Evolutionary conservation across 1,284 basidiomycete species (phyloP), one percentile per base, ranked within the genome.

Genomic region (Waitea zeae): DNA sequence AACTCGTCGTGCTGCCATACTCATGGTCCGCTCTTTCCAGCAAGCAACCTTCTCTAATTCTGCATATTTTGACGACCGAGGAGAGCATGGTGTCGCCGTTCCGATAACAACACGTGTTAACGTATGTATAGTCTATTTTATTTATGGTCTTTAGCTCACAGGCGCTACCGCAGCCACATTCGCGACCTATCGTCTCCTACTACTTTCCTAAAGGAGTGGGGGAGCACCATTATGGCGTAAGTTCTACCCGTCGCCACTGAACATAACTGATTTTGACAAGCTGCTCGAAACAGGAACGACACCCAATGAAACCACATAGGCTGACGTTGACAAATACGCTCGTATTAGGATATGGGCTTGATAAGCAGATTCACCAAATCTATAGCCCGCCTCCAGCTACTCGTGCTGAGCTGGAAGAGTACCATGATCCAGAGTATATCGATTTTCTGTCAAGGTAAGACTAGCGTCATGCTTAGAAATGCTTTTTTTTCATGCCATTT

Each of bases 271-370:
- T n/a, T n/a, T n/a, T n/a, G n/a, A n/a, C n/a, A n/a, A n/a, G n/a
- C n/a, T 34, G 26, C 11, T 41, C 44, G 33, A 43, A 37, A 19
- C 50, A 92, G 83, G 89, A 96, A 68, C 69, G 82, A 31, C 93
- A 98, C 61, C 95, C 93, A 2, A 98, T 98, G 93, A 95, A 97
- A 51, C 93, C 93, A 1, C 89, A 96, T 42, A 70, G 95, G 12
- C 58, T 98, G 7, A 92, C 90, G 3, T 57, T 99, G 33, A 97
- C 93, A 5, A 98, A 98, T 47, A 78, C 89, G 4, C 70, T 99
- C 30, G 93, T 98, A 4, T 72, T 95, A 50, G 93, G 90, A 0
- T 99, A 98, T 48, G 93, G 90, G 3, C 61, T 99, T 13, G 90
- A 98, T 59, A 84, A 95, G 48, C 80, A 90, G 48, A 96, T 99